Base-by-base conservation (phyloP, 2,329 filamentous ascomycete species). In the Ambrosiella xylebori region DNA sequence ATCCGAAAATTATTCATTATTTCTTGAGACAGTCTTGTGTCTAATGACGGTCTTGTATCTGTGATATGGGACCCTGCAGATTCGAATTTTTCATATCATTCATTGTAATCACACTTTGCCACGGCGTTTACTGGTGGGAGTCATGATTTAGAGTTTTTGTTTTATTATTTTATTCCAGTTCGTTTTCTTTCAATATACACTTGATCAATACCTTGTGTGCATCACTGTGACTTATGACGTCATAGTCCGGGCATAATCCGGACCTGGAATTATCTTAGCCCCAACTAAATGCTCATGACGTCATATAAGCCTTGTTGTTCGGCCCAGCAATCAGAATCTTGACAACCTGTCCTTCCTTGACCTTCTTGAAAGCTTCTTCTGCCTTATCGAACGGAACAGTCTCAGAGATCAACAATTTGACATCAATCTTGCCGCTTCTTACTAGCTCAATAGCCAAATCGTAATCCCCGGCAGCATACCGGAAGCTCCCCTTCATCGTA, bases 391-490 rank as follows among this genome's bases (percentile, higher is more conserved):
- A 97, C 54, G 78, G 76, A 56, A 96, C 88, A 36, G 82, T 81
- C 37, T 78, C 78, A 12, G 85, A 88, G 63, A 97, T 82, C 61
- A 97, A 75, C 69, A 80, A 80, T 80, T 94, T 94, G 61, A 89
- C 85, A 50, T 86, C 81, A 45, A 97, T 79, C 68, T 80, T 81
- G 54, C 86, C 86, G 35, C 73, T 76, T 7, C 78, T 77, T 1
- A 95, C 81, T 61, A 97, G 76, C 62, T 88, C 81, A 51, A 96
- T 76, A 3, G 88, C 88, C 6, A 90, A 79, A 67, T 83, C 79
- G 71, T 96, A 97, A 70, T 96, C 91, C 17, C 90, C 90, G 57
- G 81, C 79, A 2, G 84, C 84, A 70, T 97, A 97, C 44, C 91
- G 81, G 77, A 97, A 97, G 62, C 84, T 90, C 19, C 91, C 91